Evolutionary conservation across 164 flowering plant species (phyloP), one percentile per base, ranked within the genome.

Genomic region (Echeveria elegans): DNA sequence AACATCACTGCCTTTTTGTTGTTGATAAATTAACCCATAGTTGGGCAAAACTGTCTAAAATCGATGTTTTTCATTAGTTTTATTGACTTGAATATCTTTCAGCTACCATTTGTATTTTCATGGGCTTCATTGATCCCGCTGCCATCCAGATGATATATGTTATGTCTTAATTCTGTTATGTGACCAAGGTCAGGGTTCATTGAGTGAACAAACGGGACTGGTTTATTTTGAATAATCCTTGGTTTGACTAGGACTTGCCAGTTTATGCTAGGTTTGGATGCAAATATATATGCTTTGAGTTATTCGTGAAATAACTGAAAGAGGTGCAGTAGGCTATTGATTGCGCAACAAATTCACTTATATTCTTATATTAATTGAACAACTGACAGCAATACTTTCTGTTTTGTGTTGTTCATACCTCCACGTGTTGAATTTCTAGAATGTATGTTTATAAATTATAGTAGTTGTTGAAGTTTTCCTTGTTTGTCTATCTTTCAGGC

Each of bases 401-500:
- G 26, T 53, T 24, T 23, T 23, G 11, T 53, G 30, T 23, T 52
- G 15, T 24, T 26, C 29, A 6, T 11, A 63, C 43, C 18, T 63
- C 29, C 9, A 34, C 30, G 24, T 16, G 40, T 58, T 67, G 58
- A 6, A n/a, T 38, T 68, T 38, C 14, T 47, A 12, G 21, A 5
- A 4, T 68, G 9, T 12, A 19, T 29, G 36, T 62, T 28, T 26
- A 1, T 23, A 1, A 43, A 45, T 28, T 26, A 1, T 23, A 1
- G 37, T 6, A 34, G 19, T 23, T 21, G 6, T 37, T 36, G 18
- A 34, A 45, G 30, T 16, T 18, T 60, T 29, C 8, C 11, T 43
- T 43, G 47, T 40, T 65, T 65, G 60, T 38, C 4, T 40, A 10
- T 71, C 19, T 66, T 50, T 60, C 81, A 94, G 98, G 71, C 86